Evolutionary conservation across 2,329 filamentous ascomycete species (phyloP), one percentile per base, ranked within the genome.

Genomic region (Venturia nashicola): DNA sequence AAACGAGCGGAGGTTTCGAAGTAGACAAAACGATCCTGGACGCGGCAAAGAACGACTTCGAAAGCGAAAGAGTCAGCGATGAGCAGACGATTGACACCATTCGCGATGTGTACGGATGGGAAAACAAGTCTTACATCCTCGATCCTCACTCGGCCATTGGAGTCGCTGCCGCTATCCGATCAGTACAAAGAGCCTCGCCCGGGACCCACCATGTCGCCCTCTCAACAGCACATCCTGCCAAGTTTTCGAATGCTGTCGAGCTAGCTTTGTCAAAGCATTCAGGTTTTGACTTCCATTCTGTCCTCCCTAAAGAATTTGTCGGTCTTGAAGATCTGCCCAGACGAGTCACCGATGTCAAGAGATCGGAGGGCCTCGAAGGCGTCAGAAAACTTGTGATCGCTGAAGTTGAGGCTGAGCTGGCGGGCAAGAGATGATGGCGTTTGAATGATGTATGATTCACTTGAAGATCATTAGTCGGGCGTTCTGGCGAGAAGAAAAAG

Each of bases 71-170:
- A 40, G 83, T 87, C 54, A 81, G 78, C 70, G 82, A 87, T 69
- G 70, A 75, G 54, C 73, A 81, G 70, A 79, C 78, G 32, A 69
- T 81, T 63, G 73, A 77, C 14, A 78, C 77, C 16, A 80, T 80
- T 72, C 75, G 75, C 64, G 69, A 73, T 40, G 70, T 76, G 61
- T 80, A 80, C 72, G 23, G 32, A n/a, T 62, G 60, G 63, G 51
- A 75, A 32, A 14, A 55, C 18, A 60, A 59, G 32, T 20, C 46
- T 27, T 97, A 97, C 76, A 83, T 97, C 51, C 84, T 97, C 0
- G 94, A 99, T 73, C 94, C 94, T 1, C 94, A 99, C 78, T 87
- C 91, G 0, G 91, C 94, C 1, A 89, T 99, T 57, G 94, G 92
- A 64, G 82, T 97, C 46, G 82, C 87, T 20, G 92, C 90, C 0